These are phyloP conservation scores for Lotus japonicus DNA, from an alignment of 306 rosid genomes.

Conservation along the genomic window DNA sequence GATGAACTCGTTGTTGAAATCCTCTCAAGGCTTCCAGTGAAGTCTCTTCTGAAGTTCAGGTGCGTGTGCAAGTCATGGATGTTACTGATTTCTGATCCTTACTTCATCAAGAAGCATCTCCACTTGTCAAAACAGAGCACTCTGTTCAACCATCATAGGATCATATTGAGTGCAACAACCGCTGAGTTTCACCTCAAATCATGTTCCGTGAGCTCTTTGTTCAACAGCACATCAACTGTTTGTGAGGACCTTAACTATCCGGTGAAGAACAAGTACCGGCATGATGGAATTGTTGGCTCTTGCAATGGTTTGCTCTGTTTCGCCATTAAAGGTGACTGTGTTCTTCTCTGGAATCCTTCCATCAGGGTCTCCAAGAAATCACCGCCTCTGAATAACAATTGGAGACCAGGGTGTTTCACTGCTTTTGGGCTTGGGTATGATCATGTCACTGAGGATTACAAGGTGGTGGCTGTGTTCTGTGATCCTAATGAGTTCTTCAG, in stretches of 20 bases:
- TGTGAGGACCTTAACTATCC: conserved; percentile 35
- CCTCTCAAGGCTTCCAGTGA: conserved; percentile 41
- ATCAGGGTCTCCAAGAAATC: conserved; percentile 36
- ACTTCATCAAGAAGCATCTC: conserved; percentile 31
- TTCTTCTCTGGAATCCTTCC: conserved; percentile 48
- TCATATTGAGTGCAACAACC: conserved; percentile 36
- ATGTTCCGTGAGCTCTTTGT: conserved; percentile 26
- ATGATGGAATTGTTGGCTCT: conserved; percentile 44
- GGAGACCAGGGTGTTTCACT: conserved; percentile 48
- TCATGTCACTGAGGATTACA: conserved; percentile 33
- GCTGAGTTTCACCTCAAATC: conserved; percentile 42
- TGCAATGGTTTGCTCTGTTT: conserved; percentile 44
- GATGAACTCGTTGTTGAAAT: conserved; percentile 35
- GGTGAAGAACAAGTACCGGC: conserved; percentile 39
- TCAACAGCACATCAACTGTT: conserved; percentile 14
- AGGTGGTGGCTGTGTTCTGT: conserved; percentile 44
- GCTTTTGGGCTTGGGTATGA: conserved; percentile 48
- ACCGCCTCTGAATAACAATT: conserved; percentile 41
- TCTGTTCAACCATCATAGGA: conserved; percentile 25
- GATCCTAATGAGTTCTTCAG: conserved; percentile 31
- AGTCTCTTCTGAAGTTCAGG: conserved; percentile 31
- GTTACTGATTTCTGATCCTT: conserved; percentile 29
- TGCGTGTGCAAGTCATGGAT: conserved; percentile 44
- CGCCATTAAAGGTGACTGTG: conserved; percentile 45
- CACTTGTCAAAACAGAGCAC: conserved; percentile 18